Percentiles rank a stretch among this genome's conserved stretches.
Conservation (phyloP, 345 rosid species). For the Theobroma cacao region DNA sequence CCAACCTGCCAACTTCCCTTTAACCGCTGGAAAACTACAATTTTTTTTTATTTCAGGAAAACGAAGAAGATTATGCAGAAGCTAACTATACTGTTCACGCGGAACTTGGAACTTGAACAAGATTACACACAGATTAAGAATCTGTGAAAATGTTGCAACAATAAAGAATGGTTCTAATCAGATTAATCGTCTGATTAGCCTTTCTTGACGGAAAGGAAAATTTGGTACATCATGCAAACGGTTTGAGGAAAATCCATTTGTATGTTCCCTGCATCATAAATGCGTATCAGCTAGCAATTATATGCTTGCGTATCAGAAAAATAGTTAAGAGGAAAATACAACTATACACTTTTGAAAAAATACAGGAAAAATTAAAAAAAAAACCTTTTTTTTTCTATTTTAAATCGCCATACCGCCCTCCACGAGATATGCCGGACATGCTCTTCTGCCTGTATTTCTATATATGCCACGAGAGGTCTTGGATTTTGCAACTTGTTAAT, state of each 20-base stretch:
- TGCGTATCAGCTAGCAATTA: background rate
- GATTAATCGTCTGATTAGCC: conserved; percentile 1
- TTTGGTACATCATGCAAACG: background rate
- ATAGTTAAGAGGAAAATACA: background rate
- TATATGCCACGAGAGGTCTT: background rate
- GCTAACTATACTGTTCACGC: conserved; percentile 1
- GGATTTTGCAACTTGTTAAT: background rate
- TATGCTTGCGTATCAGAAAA: background rate
- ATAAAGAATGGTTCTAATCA: background rate
- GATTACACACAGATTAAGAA: conserved; percentile 1
- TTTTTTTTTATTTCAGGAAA: background rate
- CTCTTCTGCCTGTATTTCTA: background rate
- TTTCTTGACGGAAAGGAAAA: background rate
- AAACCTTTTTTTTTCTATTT: background rate
- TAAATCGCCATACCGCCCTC: background rate
- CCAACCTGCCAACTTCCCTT: background rate
- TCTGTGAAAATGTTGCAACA: background rate
- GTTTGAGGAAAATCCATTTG: background rate
- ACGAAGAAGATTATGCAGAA: conserved; percentile 12
- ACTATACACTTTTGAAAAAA: background rate
- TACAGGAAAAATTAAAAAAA: no score
- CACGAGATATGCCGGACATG: conserved; percentile 10
- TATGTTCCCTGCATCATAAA: background rate
- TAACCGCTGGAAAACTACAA: background rate
- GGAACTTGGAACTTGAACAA: background rate